Evolutionary conservation across 148 eudicot genomes (phyloP), one percentile per base, ranked within the genome.

Genomic region (Rhododendron kiyosumense): DNA sequence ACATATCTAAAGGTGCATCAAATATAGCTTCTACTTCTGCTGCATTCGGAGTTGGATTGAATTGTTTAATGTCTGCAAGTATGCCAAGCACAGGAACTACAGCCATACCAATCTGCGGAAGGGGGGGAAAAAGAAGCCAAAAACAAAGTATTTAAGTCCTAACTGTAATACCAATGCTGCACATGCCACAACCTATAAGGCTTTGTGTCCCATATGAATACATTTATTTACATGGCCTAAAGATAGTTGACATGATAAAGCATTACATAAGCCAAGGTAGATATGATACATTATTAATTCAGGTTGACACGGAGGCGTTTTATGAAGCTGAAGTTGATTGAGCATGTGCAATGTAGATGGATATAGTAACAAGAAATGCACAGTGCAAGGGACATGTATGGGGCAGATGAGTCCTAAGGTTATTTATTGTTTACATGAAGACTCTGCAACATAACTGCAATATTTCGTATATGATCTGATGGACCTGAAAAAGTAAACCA

Each of bases 1-100:
- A 88, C 94, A 96, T 94, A 54, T 92, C 93, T 67, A 96, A 85
- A 57, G 98, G 98, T 81, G 95, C 96, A 88, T 94, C 93, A 86
- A 96, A 96, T 46, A 94, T 84, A 0, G 89, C 91, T 84, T 94
- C 93, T 32, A 94, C 98, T 93, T 94, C 98, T 52, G 91, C 95
- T 38, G 85, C 78, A 81, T 96, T 93, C 41, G 91, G 90, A 63
- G 65, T 78, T 75, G 98, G 96, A 71, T 75, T 85, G 87, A 93
- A 94, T 81, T 92, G 92, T 84, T 88, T 84, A 84, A 90, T 94
- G 90, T 93, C 73, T 13, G 87, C 73, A 3, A 96, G 91, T 81
- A 94, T 89, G 78, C 96, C 94, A 8, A 94, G 85, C 83, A 94
- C 98, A 22, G 98, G 98, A 85, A 93, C 94, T 34, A 93, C 98